Evolutionary conservation across 257 asterid genomes (phyloP).

Genomic region (Ilex aquifolium): DNA sequence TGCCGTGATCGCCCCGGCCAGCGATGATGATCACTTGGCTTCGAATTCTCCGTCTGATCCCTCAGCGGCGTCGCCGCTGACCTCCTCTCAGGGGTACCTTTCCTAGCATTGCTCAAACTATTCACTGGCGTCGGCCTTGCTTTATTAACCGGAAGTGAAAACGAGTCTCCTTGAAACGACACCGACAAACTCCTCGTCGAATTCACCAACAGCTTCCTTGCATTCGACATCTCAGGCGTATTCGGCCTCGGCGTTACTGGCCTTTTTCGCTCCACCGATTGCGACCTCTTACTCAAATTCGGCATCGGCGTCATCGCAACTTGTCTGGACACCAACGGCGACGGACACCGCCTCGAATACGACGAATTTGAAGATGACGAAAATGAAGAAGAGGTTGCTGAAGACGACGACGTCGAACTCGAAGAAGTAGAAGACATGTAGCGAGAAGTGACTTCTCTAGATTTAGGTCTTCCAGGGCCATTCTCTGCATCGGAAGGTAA

Average conservation of each 20-base stretch:
- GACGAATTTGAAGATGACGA: conserved; percentile 32
- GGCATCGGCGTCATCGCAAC: conserved; percentile 33
- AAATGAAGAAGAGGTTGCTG: conserved; percentile 8
- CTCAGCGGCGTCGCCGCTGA: conserved; percentile 45
- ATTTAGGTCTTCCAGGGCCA: conserved; percentile 52
- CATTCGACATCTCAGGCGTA: conserved; percentile 31
- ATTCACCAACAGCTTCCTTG: conserved; percentile 48
- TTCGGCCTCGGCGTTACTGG: conserved; percentile 11
- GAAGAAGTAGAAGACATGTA: conserved; percentile 56
- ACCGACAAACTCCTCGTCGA: conserved; percentile 69
- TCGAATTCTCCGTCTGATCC: conserved; percentile 54
- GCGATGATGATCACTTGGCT: conserved; percentile 55
- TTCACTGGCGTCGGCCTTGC: conserved; percentile 45
- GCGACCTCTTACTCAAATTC: background rate
- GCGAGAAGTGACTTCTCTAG: conserved; percentile 58
- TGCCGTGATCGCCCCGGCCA: conserved; percentile 85
- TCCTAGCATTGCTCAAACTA: conserved; percentile 23
- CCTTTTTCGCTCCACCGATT: conserved; percentile 39
- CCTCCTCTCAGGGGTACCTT: conserved; percentile 72
- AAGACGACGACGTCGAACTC: conserved; percentile 56
- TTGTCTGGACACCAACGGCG: conserved; percentile 39
- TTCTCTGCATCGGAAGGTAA: conserved; percentile 54
- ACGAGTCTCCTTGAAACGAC: conserved; percentile 83
- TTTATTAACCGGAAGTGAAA: conserved; percentile 45
- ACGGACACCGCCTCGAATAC: conserved; percentile 38